Percentiles rank a stretch among this genome's conserved stretches.
These are phyloP conservation scores for Syzygium aromaticum DNA, from an alignment of 345 rosid species.

Conservation along the genomic window DNA sequence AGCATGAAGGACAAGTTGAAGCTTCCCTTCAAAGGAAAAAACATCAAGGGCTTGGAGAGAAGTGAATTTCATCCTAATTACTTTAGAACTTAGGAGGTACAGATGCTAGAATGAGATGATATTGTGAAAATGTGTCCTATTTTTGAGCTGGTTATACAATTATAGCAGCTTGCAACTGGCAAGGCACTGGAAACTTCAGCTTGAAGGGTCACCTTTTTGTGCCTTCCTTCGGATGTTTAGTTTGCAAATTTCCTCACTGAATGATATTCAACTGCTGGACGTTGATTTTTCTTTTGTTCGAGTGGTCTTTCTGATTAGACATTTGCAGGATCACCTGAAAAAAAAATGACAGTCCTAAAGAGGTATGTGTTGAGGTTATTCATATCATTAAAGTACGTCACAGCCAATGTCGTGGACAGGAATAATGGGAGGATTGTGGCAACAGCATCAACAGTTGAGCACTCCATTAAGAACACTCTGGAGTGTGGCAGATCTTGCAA, in stretches of 20 bases:
- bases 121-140: background rate
- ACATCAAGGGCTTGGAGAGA: background rate
- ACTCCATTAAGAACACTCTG: slow-evolving; percentile 57
- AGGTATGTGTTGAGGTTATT: slow-evolving; percentile 59
- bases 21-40: background rate
- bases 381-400: slow-evolving; percentile 67
- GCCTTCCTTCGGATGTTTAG: background rate
- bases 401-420: slow-evolving; percentile 75
- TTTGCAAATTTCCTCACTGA: background rate
- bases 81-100: background rate
- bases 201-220: background rate
- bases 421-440: slow-evolving; percentile 68
- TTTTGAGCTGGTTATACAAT: background rate
- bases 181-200: background rate
- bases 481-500: slow-evolving; percentile 79
- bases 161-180: background rate
- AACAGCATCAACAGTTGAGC: slow-evolving; percentile 71
- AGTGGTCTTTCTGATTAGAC: background rate
- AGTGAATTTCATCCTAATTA: background rate
- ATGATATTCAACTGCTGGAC: background rate
- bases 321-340: background rate
- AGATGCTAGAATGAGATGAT: background rate
- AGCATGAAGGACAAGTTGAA: background rate
- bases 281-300: background rate
- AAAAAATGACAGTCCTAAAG: slow-evolving; percentile 53